Evolutionary conservation across 495 filamentous ascomycete species (phyloP).

Genomic region (Podospora tetraspora): DNA sequence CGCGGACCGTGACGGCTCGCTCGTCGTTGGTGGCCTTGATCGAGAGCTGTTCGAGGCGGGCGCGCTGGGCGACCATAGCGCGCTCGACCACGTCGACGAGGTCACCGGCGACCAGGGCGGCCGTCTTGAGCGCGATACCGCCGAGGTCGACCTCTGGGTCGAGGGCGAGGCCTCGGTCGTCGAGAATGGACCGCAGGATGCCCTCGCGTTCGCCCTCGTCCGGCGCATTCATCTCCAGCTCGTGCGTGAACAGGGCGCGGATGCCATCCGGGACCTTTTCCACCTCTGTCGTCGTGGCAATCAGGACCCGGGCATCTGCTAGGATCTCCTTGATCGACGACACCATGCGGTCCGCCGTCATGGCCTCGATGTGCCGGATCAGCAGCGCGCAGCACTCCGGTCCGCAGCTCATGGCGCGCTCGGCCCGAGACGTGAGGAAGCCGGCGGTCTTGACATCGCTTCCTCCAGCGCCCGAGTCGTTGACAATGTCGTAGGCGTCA

Average conservation of each 20-base stretch:
- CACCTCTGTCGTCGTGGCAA: slow-evolving; percentile 91
- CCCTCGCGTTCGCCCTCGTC: slow-evolving; percentile 91
- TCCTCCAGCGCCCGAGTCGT: slow-evolving; percentile 77
- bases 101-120: slow-evolving; percentile 90
- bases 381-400: slow-evolving; percentile 75
- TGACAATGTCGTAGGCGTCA: slow-evolving; percentile 88
- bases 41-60: slow-evolving; percentile 67
- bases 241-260: slow-evolving; percentile 87
- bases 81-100: slow-evolving; percentile 91
- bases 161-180: slow-evolving; percentile 64
- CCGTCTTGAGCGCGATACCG: slow-evolving; percentile 86
- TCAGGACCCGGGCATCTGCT: slow-evolving; percentile 64
- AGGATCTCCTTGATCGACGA: slow-evolving; percentile 76
- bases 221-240: slow-evolving; percentile 87
- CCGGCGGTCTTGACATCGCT: slow-evolving; percentile 91
- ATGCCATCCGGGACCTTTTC: slow-evolving; percentile 90
- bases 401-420: slow-evolving; percentile 84
- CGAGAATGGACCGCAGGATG: slow-evolving; percentile 69
- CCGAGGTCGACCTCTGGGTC: slow-evolving; percentile 76
- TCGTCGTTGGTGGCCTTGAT: slow-evolving; percentile 30
- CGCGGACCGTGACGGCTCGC: slow-evolving; percentile 58
- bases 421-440: slow-evolving; percentile 77
- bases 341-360: slow-evolving; percentile 85
- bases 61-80: slow-evolving; percentile 66
- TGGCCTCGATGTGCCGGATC: slow-evolving; percentile 79